A percentile compares a stretch with the other conserved stretches of the same genome.
phyloP scores from a whole-genome alignment of 202 grass and related monocot species.

The Elaeis oleifera region DNA sequence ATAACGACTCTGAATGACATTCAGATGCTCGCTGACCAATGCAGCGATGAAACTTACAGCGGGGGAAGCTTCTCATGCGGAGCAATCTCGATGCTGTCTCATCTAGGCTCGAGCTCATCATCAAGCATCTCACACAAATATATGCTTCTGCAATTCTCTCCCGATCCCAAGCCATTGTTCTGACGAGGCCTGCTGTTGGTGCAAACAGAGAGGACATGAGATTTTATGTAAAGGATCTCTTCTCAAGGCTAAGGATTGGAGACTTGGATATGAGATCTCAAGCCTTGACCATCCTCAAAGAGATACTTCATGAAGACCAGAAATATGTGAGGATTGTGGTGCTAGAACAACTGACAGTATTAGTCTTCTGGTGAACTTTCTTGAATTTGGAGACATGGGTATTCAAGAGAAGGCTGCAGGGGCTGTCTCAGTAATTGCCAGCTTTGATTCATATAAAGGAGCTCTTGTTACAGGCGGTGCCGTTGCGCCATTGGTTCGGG shows the following conservation, averaged over 20 bases:
- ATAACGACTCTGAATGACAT: conserved; percentile 37
- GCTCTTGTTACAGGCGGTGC: conserved; percentile 52
- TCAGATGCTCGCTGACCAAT: conserved; percentile 30
- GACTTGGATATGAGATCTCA: conserved; percentile 33
- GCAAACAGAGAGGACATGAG: conserved; percentile 49
- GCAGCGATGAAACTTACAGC: conserved; percentile 43
- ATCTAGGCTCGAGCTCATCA: conserved; percentile 51
- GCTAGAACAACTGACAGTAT: conserved; percentile 48
- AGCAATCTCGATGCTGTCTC: conserved; percentile 58
- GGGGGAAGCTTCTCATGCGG: conserved; percentile 61
- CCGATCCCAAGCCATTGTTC: conserved; percentile 49
- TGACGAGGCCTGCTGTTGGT: conserved; percentile 34
- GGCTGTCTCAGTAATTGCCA: conserved; percentile 37
- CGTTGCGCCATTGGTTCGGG: conserved; percentile 56
- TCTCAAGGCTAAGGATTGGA: conserved; percentile 55
- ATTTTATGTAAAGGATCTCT: conserved; percentile 69
- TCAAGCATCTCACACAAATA: conserved; percentile 44
- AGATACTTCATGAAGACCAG: conserved; percentile 56
- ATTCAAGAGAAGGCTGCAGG: conserved; percentile 64
- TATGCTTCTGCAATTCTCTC: conserved; percentile 16
- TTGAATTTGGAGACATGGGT: conserved; percentile 34
- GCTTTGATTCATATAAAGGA: conserved; percentile 39
- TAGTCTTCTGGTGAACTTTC: conserved; percentile 50
- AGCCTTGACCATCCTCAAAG: conserved; percentile 45
- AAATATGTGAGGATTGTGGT: conserved; percentile 43